Percentiles rank a stretch among this genome's conserved stretches.
Evolutionary conservation across 2,329 filamentous ascomycete genomes (phyloP).

Genomic region (Diaporthe nobilis): DNA sequence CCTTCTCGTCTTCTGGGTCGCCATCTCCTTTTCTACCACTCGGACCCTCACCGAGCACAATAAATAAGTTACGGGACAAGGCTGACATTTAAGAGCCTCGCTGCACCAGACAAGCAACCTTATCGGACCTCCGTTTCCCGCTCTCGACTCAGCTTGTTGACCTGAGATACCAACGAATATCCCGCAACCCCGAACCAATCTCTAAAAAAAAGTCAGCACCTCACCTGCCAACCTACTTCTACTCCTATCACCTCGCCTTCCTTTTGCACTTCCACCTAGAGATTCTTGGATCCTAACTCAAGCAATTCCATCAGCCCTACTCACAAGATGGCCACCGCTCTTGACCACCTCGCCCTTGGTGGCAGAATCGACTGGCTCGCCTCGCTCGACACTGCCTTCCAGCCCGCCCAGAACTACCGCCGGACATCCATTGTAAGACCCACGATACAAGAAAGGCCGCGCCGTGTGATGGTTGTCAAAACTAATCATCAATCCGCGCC

Average conservation of each 20-base stretch:
- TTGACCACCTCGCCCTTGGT: constrained; percentile 88
- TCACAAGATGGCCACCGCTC: constrained; percentile 73
- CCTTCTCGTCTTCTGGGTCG: constrained; percentile 25
- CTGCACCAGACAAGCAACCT: constrained; percentile 18
- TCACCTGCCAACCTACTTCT: constrained; percentile 3
- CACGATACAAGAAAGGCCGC: background rate
- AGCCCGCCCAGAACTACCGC: constrained; percentile 90
- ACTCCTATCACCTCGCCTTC: background rate
- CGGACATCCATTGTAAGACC: constrained; percentile 82
- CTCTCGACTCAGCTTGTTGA: constrained; percentile 3
- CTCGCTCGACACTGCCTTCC: constrained; percentile 88
- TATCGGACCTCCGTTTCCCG: constrained; percentile 27
- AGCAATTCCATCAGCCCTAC: background rate
- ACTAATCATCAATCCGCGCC: constrained; percentile 22
- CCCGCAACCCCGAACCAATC: background rate
- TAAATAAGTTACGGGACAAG: background rate
- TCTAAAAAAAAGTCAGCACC: background rate
- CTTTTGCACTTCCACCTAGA: background rate
- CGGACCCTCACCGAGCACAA: constrained; percentile 39
- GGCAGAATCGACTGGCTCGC: constrained; percentile 77
- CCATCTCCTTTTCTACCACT: constrained; percentile 35
- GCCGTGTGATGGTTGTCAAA: background rate
- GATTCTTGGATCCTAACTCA: constrained; percentile 4
- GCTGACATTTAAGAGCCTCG: constrained; percentile 31
- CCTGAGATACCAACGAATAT: constrained; percentile 3